Evolutionary conservation across 2,329 filamentous ascomycete species (phyloP), one percentile per base, ranked within the genome.

Genomic region (Aspergillus glaucus): DNA sequence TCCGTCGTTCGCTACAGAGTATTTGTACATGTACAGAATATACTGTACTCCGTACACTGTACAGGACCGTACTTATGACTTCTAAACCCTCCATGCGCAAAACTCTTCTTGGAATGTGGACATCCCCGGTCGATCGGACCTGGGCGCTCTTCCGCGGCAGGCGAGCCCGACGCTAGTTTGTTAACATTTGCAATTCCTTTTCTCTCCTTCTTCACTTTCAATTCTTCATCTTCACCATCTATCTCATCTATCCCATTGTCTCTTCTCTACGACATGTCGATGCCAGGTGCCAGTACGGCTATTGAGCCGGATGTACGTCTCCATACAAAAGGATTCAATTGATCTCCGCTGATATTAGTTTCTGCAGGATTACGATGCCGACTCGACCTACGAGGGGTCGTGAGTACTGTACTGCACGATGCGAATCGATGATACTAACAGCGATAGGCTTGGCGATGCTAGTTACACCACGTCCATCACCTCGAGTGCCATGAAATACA

Each of bases 401-500:
- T 65, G 51, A 54, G 63, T 59, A 40, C 5, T 40, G n/a, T 9
- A 5, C 14, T 22, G 21, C 2, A 14, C 12, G 12, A 6, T 19
- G 12, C 14, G 36, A 40, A 44, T 22, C 44, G 14, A 19, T 19
- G 4, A 12, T 5, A 2, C 21, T 17, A 14, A 26, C 8, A 19
- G 7, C 37, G 22, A 37, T 43, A 62, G 58, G 8, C 51, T 60
- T 26, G 56, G 55, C 48, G 55, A 62, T 10, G 58, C 54, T 39
- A 63, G 56, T 51, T 63, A 61, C 52, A 65, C 63, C 17, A 58
- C 55, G 9, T 65, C 62, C 40, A 54, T 65, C 50, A 64, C 63
- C 1, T 65, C 63, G 1, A 63, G 55, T 45, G 59, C 59, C 5
- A 52, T 65, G 43, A 60, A 62, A 43, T 66, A 65, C 42, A 56